Conservation (phyloP, 2,329 filamentous ascomycete genomes). For the Trichophyton simii region DNA sequence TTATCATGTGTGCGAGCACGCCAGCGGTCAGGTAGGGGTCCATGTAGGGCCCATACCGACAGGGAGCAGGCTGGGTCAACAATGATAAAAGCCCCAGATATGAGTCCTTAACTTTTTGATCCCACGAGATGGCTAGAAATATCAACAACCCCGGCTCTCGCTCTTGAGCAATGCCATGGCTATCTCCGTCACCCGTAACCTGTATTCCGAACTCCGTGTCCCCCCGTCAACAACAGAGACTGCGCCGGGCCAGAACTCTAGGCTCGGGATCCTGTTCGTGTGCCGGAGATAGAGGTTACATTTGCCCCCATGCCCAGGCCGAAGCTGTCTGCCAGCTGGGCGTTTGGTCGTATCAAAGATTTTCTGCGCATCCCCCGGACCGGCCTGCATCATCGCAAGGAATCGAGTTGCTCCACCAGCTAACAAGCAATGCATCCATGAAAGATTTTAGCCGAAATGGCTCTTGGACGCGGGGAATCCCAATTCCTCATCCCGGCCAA, state of each 20-base stretch:
- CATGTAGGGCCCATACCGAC: not conserved
- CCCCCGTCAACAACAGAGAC: not conserved
- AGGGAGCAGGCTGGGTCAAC: not conserved
- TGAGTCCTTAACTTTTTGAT: not conserved
- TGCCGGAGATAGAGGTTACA: not conserved
- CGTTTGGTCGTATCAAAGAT: not conserved
- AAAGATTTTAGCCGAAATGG: conserved; percentile 1
- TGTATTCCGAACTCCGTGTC: not conserved
- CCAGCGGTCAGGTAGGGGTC: not conserved
- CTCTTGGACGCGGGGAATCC: conserved; percentile 4
- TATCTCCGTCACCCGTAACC: not conserved
- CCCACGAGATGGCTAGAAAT: not conserved
- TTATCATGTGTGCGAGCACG: not conserved
- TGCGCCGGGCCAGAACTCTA: not conserved
- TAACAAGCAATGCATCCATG: conserved; percentile 1
- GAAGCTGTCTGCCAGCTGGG: not conserved
- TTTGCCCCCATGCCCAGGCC: not conserved
- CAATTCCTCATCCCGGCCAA: not conserved
- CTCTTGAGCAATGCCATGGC: not conserved
- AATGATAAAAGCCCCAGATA: not conserved
- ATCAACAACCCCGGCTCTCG: too few relatives aligned
- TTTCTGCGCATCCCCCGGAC: not conserved
- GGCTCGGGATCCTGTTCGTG: not conserved
- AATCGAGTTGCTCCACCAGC: not conserved
- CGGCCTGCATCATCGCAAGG: not conserved